Evolutionary conservation across 148 eudicot genomes (phyloP), one percentile per base, ranked within the genome.

Genomic region (Beta vulgaris): DNA sequence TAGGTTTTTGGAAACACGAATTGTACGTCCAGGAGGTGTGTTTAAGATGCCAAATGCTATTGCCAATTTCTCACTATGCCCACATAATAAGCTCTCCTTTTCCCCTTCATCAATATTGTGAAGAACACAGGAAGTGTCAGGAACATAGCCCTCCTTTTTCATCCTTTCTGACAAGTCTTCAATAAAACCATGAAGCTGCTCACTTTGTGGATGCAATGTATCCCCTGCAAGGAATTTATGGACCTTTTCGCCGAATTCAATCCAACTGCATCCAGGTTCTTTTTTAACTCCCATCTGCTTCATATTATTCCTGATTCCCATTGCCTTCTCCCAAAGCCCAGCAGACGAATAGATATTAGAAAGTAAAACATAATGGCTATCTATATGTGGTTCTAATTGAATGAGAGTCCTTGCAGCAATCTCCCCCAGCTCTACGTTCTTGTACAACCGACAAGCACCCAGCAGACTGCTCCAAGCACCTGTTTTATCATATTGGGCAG

Each of bases 261-360:
- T 91, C 97, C 97, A 93, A 69, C 95, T 92, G 77, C 89, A 92
- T 10, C 95, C 97, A 8, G 95, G 93, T 77, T 91, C 93, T 87
- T 93, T 93, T 76, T 73, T 87, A 46, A 91, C 91, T 40, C 96
- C 92, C 79, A 80, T 78, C 71, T 77, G 71, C 57, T 80, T 89
- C 98, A 93, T 93, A 51, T 73, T 84, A 42, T 77, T 84, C 64
- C 95, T 77, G 54, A 90, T 84, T 72, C 86, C 87, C 21, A 67
- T 77, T 72, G 94, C 88, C 66, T 91, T 88, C 14, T 91, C 88
- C 95, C 93, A 90, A 18, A 84, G 78, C 54, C 91, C 90, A 44
- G 85, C 86, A 68, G 92, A 85, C 18, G 94, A 85, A 72, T 87
- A 93, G 21, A 93, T 85, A 75, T 90, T 90, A 29, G 97, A 88